Evolutionary conservation across 2,329 filamentous ascomycete genomes (phyloP).

Genomic region (Cytospora leucostoma): DNA sequence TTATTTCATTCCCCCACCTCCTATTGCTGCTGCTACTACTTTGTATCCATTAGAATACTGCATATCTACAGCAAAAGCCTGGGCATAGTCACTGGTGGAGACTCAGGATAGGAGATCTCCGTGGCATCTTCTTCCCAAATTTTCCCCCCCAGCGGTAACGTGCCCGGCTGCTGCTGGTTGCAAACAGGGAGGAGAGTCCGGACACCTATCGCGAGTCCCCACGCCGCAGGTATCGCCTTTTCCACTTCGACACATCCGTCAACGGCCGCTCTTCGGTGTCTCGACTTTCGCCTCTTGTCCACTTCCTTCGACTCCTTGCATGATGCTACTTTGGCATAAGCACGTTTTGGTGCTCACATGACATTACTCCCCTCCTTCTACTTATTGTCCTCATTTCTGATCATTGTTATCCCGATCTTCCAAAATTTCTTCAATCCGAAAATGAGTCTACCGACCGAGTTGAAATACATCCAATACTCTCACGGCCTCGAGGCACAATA

Average conservation of each 20-base stretch:
- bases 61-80: not conserved
- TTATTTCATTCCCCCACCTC: no score
- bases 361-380: conserved; percentile 23
- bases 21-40: no score
- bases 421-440: conserved; percentile 19
- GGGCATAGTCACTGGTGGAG: not conserved
- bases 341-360: conserved; percentile 20
- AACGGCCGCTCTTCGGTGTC: conserved; percentile 4
- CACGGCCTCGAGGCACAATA: conserved; percentile 63
- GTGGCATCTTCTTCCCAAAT: not conserved
- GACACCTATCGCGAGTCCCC: conserved; percentile 5
- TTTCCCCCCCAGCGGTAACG: not conserved
- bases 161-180: not conserved
- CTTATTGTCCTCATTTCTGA: conserved; percentile 18
- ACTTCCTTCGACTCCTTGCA: not conserved
- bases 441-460: conserved; percentile 44
- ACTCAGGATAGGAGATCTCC: not conserved
- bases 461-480: conserved; percentile 64
- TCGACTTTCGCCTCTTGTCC: not conserved
- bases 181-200: not conserved
- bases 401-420: conserved; percentile 17
- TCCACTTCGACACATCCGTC: conserved; percentile 8
- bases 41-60: no score
- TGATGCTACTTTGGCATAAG: conserved; percentile 10
- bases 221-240: conserved; percentile 2